Evolutionary conservation across 345 rosid genomes (phyloP).

Genomic region (Eucalyptus curtisii): DNA sequence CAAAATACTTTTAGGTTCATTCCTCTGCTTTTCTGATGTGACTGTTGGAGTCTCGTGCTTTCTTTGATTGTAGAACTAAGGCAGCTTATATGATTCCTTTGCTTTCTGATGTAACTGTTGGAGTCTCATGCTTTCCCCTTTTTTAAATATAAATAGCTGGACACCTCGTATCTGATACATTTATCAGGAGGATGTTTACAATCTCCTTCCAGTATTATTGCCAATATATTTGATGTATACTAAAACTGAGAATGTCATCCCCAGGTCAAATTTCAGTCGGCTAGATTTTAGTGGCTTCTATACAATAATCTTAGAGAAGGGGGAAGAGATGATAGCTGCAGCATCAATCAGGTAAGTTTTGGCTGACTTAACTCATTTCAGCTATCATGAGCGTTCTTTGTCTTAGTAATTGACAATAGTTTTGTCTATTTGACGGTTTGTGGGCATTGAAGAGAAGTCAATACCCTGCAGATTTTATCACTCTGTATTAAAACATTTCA

Average conservation of each 20-base stretch:
- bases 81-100: neutral
- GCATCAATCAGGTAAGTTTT: slow-evolving; percentile 73
- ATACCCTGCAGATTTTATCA: neutral
- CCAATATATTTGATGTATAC: neutral
- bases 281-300: slow-evolving; percentile 63
- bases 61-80: neutral
- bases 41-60: neutral
- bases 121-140: neutral
- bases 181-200: neutral
- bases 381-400: neutral
- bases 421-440: neutral
- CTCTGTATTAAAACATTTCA: neutral
- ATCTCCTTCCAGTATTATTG: neutral
- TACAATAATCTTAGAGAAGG: slow-evolving; percentile 73
- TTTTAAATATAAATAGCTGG: neutral
- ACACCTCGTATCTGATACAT: neutral
- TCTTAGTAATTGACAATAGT: neutral
- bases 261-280: slow-evolving; percentile 83
- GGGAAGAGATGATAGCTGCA: slow-evolving; percentile 71
- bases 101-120: neutral
- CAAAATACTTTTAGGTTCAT: neutral
- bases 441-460: neutral
- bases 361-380: neutral
- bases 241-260: neutral
- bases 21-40: neutral